A percentile compares a stretch with the other conserved stretches of the same genome.
phyloP scores from a whole-genome alignment of 768 basidiomycete species.

The Amanita pseudoporphyria region DNA sequence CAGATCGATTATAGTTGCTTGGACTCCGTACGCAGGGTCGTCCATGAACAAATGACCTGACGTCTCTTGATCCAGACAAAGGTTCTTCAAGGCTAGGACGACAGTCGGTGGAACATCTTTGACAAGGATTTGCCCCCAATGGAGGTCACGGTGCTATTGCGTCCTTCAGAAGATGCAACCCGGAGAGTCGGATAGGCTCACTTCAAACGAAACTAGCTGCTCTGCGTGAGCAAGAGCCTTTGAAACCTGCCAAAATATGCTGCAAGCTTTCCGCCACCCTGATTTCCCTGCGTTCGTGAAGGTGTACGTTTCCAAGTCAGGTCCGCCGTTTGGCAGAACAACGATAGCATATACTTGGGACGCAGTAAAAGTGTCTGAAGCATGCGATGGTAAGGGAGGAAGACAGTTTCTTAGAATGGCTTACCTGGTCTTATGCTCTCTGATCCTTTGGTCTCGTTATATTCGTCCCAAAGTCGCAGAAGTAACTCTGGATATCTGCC shows the following conservation, averaged over 20 bases:
- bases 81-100: conserved; percentile 21
- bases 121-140: conserved; percentile 94
- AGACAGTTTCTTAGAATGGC: conserved; percentile 2
- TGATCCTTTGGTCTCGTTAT: conserved; percentile 61
- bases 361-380: conserved; percentile 60
- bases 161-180: background rate
- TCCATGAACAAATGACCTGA: conserved; percentile 46
- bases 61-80: conserved; percentile 25
- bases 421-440: conserved; percentile 81
- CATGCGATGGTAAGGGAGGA: conserved; percentile 5
- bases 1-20: conserved; percentile 87
- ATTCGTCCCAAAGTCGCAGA: conserved; percentile 83
- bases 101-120: conserved; percentile 32
- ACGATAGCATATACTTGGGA: conserved; percentile 85
- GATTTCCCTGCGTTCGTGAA: conserved; percentile 47
- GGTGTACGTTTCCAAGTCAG: conserved; percentile 79
- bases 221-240: conserved; percentile 76
- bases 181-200: conserved; percentile 23
- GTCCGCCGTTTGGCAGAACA: conserved; percentile 82
- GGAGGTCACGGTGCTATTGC: conserved; percentile 91
- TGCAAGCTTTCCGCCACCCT: conserved; percentile 82
- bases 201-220: conserved; percentile 77
- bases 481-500: conserved; percentile 78
- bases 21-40: conserved; percentile 52
- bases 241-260: conserved; percentile 86